phyloP scores from a whole-genome alignment of 768 basidiomycete genomes.

The Leccinum variicolor region DNA sequence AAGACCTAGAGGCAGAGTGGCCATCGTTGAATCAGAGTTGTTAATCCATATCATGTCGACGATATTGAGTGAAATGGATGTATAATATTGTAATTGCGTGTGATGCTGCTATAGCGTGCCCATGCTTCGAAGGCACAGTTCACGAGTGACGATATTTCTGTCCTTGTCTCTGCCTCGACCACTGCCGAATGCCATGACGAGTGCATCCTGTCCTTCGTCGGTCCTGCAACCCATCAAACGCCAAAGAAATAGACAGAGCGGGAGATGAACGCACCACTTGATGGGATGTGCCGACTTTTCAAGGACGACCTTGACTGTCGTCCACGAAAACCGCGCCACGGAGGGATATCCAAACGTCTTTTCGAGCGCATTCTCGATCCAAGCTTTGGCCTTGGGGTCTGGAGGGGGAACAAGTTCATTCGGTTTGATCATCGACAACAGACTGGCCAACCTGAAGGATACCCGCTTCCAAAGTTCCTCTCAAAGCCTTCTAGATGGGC shows the following conservation, averaged over 20 bases:
- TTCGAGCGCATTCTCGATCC: constrained; percentile 73
- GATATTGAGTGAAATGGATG: too few species aligned
- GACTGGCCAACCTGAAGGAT: constrained; percentile 68
- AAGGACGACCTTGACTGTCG: constrained; percentile 81
- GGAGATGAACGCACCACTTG: constrained; percentile 63
- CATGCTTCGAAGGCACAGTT: constrained; percentile 71
- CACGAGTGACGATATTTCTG: constrained; percentile 65
- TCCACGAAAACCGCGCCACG: constrained; percentile 92
- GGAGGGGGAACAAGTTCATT: neutral
- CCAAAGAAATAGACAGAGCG: neutral
- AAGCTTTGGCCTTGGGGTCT: constrained; percentile 93
- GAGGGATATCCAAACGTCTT: constrained; percentile 92
- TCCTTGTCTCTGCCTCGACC: constrained; percentile 74
- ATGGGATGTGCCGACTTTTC: constrained; percentile 77
- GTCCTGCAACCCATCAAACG: constrained; percentile 48
- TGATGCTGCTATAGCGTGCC: constrained; percentile 46
- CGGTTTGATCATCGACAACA: neutral
- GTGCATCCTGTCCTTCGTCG: constrained; percentile 77
- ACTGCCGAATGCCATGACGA: constrained; percentile 71
- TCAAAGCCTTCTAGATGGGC: constrained; percentile 27
- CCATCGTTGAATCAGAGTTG: constrained; percentile 10
- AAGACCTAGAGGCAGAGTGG: constrained; percentile 10
- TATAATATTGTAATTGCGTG: constrained; percentile 8
- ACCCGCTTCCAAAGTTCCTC: constrained; percentile 70
- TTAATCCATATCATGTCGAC: neutral